phyloP scores from a whole-genome alignment of 495 filamentous ascomycete species.

The Annulohypoxylon moriforme region DNA sequence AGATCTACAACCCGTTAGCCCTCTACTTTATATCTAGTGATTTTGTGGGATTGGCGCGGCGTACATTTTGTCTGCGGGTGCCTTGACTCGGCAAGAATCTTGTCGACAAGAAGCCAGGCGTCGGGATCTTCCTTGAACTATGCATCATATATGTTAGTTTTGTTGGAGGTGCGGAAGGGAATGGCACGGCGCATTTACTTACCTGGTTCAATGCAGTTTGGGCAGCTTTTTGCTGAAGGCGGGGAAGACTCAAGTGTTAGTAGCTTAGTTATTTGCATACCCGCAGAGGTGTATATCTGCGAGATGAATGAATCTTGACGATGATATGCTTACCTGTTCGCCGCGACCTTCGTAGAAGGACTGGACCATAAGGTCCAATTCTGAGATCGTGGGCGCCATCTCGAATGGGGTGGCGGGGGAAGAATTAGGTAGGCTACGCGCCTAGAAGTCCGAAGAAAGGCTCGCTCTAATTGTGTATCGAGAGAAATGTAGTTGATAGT shows the following conservation, averaged over 20 bases:
- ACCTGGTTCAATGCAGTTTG: conserved; percentile 95
- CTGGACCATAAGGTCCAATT: conserved; percentile 94
- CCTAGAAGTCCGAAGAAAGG: conserved; percentile 41
- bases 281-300: conserved; percentile 7
- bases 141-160: conserved; percentile 48
- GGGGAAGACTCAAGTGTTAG: conserved; percentile 48
- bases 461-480: conserved; percentile 33
- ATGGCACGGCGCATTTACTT: conserved; percentile 52
- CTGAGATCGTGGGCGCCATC: conserved; percentile 77
- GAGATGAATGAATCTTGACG: conserved; percentile 4
- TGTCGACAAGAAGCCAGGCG: conserved; percentile 95
- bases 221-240: conserved; percentile 91
- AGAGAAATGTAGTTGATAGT: conserved; percentile 21
- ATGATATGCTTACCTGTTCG: conserved; percentile 74
- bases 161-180: not conserved
- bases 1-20: conserved; percentile 76
- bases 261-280: conserved; percentile 29
- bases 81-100: conserved; percentile 88
- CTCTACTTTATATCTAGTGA: conserved; percentile 7
- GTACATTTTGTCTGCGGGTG: conserved; percentile 97
- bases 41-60: conserved; percentile 43
- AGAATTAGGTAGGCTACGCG: conserved; percentile 46
- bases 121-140: conserved; percentile 99
- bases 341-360: conserved; percentile 97
- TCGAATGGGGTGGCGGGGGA: conserved; percentile 39